These are phyloP conservation scores for Russula olivacea DNA, from an alignment of 768 basidiomycete genomes.

Conservation along the genomic window DNA sequence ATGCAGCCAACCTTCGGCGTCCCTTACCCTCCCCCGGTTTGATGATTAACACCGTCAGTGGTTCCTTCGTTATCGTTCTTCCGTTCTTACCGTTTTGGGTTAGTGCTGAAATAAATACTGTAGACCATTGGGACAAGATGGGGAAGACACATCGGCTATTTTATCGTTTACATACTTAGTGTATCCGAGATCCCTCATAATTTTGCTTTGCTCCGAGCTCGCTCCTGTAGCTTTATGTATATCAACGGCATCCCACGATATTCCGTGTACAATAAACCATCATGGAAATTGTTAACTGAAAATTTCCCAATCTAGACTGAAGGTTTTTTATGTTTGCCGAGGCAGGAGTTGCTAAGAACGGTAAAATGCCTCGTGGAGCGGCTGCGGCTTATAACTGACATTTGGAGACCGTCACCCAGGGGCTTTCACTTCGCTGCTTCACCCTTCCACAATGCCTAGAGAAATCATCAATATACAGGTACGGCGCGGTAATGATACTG, in stretches of 20 bases:
- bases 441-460: conserved; percentile 47
- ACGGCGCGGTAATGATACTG: neutral
- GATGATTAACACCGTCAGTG: neutral
- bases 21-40: conserved; percentile 6
- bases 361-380: conserved; percentile 19
- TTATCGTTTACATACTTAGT: conserved; percentile 6
- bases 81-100: neutral
- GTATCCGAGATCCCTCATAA: neutral
- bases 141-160: neutral
- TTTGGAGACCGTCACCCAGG: conserved; percentile 6
- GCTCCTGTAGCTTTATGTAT: neutral
- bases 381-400: neutral
- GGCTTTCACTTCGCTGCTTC: neutral
- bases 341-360: neutral
- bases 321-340: neutral
- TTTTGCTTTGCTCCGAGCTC: neutral
- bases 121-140: neutral
- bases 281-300: neutral
- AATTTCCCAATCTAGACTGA: neutral
- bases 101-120: neutral
- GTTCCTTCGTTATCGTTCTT: neutral
- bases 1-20: conserved; percentile 1
- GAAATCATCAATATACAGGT: conserved; percentile 84
- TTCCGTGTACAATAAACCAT: neutral
- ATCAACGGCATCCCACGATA: neutral